phyloP scores from a whole-genome alignment of 116 monocot genomes.

The Trichopus zeylanicus region DNA sequence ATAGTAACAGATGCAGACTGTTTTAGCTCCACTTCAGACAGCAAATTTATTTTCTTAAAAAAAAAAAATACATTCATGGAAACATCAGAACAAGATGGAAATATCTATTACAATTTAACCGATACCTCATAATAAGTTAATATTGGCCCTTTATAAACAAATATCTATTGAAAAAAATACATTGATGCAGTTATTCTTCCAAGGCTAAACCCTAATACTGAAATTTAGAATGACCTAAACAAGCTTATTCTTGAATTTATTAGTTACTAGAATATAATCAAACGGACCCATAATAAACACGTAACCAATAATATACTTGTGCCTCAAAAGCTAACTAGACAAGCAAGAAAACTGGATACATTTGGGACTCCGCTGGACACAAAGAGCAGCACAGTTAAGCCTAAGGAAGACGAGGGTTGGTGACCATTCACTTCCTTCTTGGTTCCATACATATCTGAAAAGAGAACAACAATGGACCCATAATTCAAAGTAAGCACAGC shows the following conservation, averaged over 20 bases:
- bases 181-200: too few relatives aligned
- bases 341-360: conserved; percentile 28
- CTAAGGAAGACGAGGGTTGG: conserved; percentile 97
- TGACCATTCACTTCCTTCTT: conserved; percentile 81
- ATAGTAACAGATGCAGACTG: conserved; percentile 97
- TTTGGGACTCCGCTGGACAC: conserved; percentile 96
- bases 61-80: neutral
- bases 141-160: too few relatives aligned
- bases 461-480: neutral
- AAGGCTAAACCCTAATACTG: too few relatives aligned
- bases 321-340: too few relatives aligned
- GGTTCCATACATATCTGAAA: conserved; percentile 95
- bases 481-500: neutral
- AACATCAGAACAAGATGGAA: neutral
- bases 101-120: too few relatives aligned
- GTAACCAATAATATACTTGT: too few relatives aligned
- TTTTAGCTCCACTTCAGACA: conserved; percentile 97
- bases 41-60: conserved; percentile 99
- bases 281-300: too few relatives aligned
- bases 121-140: too few relatives aligned
- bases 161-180: too few relatives aligned
- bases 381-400: conserved; percentile 95
- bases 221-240: too few relatives aligned
- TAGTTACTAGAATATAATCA: too few relatives aligned
- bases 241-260: too few relatives aligned